phyloP scores from a whole-genome alignment of 306 rosid genomes.

The Cicer pinnatifidum region DNA sequence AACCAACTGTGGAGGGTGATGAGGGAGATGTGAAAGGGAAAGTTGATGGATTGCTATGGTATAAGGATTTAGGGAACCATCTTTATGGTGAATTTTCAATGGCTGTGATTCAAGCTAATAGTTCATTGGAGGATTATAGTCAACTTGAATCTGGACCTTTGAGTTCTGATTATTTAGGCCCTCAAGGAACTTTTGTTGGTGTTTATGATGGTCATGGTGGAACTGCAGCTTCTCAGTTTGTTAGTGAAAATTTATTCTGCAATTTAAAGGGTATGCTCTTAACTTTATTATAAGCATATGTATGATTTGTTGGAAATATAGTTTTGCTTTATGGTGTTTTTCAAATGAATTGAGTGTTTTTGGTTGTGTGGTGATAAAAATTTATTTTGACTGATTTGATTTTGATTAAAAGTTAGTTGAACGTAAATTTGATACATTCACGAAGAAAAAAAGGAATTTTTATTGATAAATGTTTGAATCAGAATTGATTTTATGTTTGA shows the following conservation, averaged over 20 bases:
- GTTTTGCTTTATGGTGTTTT: conserved; percentile 15
- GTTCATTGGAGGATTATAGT: conserved; percentile 73
- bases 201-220: conserved; percentile 94
- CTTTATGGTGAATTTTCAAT: conserved; percentile 79
- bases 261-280: conserved; percentile 73
- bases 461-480: no score
- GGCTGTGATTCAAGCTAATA: conserved; percentile 88
- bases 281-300: not conserved
- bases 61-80: conserved; percentile 82
- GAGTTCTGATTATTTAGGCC: conserved; percentile 57
- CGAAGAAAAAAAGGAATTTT: no score
- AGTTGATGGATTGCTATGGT: conserved; percentile 77
- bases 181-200: conserved; percentile 75
- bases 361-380: no score
- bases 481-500: no score
- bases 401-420: no score
- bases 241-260: conserved; percentile 68
- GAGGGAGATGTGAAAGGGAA: conserved; percentile 58
- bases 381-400: no score
- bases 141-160: conserved; percentile 81
- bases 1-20: conserved; percentile 58
- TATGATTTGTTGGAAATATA: not conserved
- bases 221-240: conserved; percentile 69
- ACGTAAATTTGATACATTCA: no score
- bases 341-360: not conserved